Conservation (phyloP, 306 rosid species). For the Cicer chorassanicum region DNA sequence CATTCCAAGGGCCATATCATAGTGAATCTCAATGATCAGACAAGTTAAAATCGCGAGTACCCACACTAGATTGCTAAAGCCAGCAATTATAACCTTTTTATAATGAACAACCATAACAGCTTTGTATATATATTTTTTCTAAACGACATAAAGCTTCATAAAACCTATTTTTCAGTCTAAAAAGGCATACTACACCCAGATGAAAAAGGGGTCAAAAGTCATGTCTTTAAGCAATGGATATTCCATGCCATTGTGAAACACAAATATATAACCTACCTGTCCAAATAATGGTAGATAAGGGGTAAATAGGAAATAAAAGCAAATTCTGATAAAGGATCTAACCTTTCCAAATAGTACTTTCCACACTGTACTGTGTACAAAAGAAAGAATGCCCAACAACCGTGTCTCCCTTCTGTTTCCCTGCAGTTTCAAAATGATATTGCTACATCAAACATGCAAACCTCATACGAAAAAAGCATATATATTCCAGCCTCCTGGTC, state of each 20-base stretch:
- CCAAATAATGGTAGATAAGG: background rate
- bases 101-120: constrained; percentile 26
- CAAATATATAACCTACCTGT: constrained; percentile 13
- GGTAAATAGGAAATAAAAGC: constrained; percentile 2
- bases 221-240: constrained; percentile 21
- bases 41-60: constrained; percentile 6
- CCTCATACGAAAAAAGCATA: constrained; percentile 9
- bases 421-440: constrained; percentile 54
- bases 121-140: constrained; percentile 3
- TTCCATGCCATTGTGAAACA: constrained; percentile 31
- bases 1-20: constrained; percentile 27
- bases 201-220: constrained; percentile 3
- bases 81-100: constrained; percentile 12
- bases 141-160: background rate
- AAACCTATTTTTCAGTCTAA: constrained; percentile 25
- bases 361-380: constrained; percentile 99
- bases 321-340: constrained; percentile 33
- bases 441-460: constrained; percentile 28
- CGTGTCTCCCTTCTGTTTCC: constrained; percentile 98
- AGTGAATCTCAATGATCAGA: constrained; percentile 31
- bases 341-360: constrained; percentile 98
- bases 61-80: constrained; percentile 30
- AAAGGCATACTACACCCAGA: background rate
- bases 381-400: constrained; percentile 84
- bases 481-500: constrained; percentile 27